These are phyloP conservation scores for Picea glauca DNA, from an alignment of 75 land plant genomes.

Conservation along the genomic window DNA sequence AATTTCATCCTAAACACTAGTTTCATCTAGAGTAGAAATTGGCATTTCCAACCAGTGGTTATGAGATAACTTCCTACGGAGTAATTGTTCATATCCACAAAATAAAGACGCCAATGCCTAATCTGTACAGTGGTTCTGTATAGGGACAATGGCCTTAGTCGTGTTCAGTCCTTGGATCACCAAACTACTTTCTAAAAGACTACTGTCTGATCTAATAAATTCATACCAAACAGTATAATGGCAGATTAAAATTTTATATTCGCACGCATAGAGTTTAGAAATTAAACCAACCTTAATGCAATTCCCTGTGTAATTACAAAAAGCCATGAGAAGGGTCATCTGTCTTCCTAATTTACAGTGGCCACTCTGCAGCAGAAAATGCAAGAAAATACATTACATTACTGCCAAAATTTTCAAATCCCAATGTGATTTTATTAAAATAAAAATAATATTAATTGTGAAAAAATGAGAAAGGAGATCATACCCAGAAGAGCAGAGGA, in stretches of 20 bases:
- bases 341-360: conserved; percentile 85
- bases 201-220: not conserved
- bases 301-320: conserved; percentile 89
- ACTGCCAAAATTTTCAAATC: not conserved
- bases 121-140: not conserved
- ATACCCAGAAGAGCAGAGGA: conserved; percentile 94
- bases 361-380: conserved; percentile 59
- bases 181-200: not conserved
- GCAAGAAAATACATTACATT: conserved; percentile 1
- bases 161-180: not conserved
- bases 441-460: not conserved
- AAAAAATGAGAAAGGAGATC: conserved; percentile 1
- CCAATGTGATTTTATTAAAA: not conserved
- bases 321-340: conserved; percentile 89
- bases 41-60: not conserved
- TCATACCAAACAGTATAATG: not conserved
- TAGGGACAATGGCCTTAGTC: not conserved
- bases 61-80: not conserved
- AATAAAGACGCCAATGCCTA: not conserved
- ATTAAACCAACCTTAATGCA: conserved; percentile 58
- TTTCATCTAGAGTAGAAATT: not conserved
- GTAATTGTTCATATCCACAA: too few species aligned
- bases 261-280: not conserved
- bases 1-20: not conserved
- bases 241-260: not conserved